These are phyloP conservation scores for Cordyceps militaris DNA, from an alignment of 2,329 filamentous ascomycete genomes.

Conservation along the genomic window DNA sequence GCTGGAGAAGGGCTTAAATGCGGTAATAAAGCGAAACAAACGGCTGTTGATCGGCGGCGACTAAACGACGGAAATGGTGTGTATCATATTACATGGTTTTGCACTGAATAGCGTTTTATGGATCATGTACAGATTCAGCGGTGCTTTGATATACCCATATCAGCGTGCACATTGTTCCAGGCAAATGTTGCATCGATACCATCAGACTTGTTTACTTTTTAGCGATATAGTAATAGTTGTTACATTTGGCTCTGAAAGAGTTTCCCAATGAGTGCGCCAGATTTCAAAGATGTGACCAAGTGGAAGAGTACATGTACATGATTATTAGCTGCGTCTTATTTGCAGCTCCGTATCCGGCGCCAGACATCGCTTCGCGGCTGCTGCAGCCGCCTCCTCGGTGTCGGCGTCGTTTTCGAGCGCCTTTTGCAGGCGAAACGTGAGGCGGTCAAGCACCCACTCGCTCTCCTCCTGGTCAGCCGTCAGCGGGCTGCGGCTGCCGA, in stretches of 20 bases:
- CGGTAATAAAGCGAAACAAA: conserved; percentile 53
- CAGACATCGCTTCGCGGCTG: neutral
- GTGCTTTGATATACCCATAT: neutral
- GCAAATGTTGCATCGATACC: neutral
- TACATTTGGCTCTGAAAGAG: neutral
- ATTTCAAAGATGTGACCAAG: neutral
- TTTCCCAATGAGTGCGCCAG: neutral
- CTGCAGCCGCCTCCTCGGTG: conserved; percentile 14
- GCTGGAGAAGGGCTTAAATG: conserved; percentile 54
- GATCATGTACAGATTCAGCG: neutral
- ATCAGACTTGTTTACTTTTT: neutral
- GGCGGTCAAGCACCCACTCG: conserved; percentile 64
- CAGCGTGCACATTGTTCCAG: neutral
- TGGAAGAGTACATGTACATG: neutral
- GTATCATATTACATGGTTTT: neutral
- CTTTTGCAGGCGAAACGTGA: conserved; percentile 47
- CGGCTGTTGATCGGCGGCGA: conserved; percentile 38
- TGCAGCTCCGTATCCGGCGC: neutral
- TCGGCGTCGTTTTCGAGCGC: conserved; percentile 18
- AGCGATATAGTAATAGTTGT: neutral
- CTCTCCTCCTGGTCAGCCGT: conserved; percentile 62
- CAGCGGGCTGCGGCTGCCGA: conserved; percentile 60
- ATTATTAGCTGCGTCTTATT: neutral
- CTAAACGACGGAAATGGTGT: neutral
- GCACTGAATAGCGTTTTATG: neutral